A percentile compares a stretch with the other conserved stretches of the same genome.
Evolutionary conservation across 163 green algal species (phyloP).

Genomic region (Chlorella variabilis): DNA sequence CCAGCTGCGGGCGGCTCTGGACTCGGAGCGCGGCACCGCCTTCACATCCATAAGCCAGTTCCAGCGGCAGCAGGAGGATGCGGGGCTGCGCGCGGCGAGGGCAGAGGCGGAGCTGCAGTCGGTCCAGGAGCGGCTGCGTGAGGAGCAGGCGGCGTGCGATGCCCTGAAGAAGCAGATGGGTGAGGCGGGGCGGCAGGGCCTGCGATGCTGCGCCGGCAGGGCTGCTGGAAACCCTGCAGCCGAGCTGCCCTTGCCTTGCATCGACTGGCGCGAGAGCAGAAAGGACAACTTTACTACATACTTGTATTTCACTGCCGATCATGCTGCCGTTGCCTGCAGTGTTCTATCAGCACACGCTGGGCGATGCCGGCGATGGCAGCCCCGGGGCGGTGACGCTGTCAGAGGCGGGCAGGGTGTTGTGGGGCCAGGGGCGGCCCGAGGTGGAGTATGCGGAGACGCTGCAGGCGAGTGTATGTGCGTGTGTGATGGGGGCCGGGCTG

Average conservation of each 20-base stretch:
- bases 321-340: slow-evolving; percentile 15
- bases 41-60: slow-evolving; percentile 52
- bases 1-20: slow-evolving; percentile 25
- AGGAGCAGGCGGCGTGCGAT: slow-evolving; percentile 38
- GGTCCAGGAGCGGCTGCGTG: slow-evolving; percentile 40
- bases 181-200: background rate
- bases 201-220: background rate
- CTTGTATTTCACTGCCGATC: too few species aligned
- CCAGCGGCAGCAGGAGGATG: slow-evolving; percentile 39
- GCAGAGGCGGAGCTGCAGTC: slow-evolving; percentile 54
- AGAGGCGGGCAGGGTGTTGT: background rate
- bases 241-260: too few species aligned
- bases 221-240: too few species aligned
- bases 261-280: too few species aligned
- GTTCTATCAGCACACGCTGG: slow-evolving; percentile 46
- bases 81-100: slow-evolving; percentile 30
- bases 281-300: too few species aligned
- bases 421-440: slow-evolving; percentile 42
- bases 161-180: slow-evolving; percentile 61
- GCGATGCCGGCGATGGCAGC: too few species aligned
- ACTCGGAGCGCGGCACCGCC: slow-evolving; percentile 53
- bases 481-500: too few species aligned
- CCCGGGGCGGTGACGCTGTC: background rate
- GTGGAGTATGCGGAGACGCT: slow-evolving; percentile 35
- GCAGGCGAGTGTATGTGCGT: background rate